phyloP scores from a whole-genome alignment of 495 filamentous ascomycete genomes.

The Astrothelium macrocarpum region DNA sequence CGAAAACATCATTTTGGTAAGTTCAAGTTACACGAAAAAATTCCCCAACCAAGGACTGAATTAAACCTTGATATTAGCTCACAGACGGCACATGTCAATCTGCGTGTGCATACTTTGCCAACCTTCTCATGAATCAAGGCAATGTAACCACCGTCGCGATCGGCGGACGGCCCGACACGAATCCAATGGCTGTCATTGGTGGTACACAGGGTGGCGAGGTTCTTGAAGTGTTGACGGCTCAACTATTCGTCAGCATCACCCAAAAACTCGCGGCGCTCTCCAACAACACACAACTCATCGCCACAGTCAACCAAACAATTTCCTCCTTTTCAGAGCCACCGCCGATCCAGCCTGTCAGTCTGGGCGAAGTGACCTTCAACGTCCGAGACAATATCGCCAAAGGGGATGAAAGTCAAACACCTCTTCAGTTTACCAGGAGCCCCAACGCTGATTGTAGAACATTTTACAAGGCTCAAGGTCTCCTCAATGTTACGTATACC shows the following conservation, averaged over 20 bases:
- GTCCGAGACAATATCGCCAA: background rate
- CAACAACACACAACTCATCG: background rate
- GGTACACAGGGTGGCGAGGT: background rate
- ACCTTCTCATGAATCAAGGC: background rate
- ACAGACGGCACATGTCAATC: background rate
- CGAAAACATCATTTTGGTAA: background rate
- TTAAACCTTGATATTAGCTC: too few relatives aligned
- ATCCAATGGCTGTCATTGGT: background rate
- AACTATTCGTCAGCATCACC: background rate
- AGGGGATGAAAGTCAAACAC: background rate
- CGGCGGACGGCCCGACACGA: background rate
- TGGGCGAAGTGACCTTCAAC: background rate
- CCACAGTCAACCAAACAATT: background rate
- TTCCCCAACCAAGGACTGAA: too few relatives aligned
- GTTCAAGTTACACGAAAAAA: too few relatives aligned
- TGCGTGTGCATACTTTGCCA: background rate
- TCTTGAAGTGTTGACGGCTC: background rate
- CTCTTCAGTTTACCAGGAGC: background rate
- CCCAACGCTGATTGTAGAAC: background rate
- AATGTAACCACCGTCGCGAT: background rate
- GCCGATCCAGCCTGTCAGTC: background rate
- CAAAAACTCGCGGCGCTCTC: background rate
- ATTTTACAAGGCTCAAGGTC: background rate
- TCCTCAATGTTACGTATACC: background rate
- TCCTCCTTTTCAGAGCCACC: background rate